Base-by-base conservation (phyloP, 495 filamentous ascomycete species). In the Neurospora cerealis region DNA sequence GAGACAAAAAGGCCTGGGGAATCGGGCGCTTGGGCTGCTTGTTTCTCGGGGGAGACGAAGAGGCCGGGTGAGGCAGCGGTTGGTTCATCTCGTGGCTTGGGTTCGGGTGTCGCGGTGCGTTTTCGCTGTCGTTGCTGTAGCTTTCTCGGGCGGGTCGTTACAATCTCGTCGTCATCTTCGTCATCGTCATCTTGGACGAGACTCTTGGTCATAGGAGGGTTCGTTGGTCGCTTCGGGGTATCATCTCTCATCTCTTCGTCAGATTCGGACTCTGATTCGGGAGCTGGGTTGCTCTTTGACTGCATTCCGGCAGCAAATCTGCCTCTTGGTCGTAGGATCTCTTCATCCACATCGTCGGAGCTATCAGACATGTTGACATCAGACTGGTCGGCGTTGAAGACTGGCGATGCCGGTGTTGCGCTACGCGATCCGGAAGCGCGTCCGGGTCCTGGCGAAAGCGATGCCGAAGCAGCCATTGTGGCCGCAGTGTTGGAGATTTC, bases 301-400 rank as follows among this genome's bases (percentile, higher is more conserved):
- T 89, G 88, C 87, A 95, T 90, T 34, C 91, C 85, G 19, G 90
- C 86, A 72, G 93, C 93, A 75, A 96, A 85, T 36, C 90, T 88
- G 4, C 93, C 93, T 70, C 87, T 87, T 5, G 93, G 92, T 32
- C 86, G 85, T 28, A 90, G 74, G 72, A 89, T 85, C 32, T 79
- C 77, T 11, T 80, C 81, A 19, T 80, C 80, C 28, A 19, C 54
- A 2, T 83, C 83, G 34, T 80, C 78, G 7, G 75, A 80, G 70
- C 77, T 76, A 60, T 73, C 70, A 28, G 37, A 38, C 11, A 70
- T 60, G 34, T 38, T 28, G 19, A 73, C 34, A 41, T 74, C 73
- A 10, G 38, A 70, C 71, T 71, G 70, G 3, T 70, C 36, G 17
- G n/a, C 54, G 13, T 37, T 69, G 42, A 70, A 37, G 5, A 71